Conservation (phyloP, 78 protist genomes). For the Fonticula alba region DNA sequence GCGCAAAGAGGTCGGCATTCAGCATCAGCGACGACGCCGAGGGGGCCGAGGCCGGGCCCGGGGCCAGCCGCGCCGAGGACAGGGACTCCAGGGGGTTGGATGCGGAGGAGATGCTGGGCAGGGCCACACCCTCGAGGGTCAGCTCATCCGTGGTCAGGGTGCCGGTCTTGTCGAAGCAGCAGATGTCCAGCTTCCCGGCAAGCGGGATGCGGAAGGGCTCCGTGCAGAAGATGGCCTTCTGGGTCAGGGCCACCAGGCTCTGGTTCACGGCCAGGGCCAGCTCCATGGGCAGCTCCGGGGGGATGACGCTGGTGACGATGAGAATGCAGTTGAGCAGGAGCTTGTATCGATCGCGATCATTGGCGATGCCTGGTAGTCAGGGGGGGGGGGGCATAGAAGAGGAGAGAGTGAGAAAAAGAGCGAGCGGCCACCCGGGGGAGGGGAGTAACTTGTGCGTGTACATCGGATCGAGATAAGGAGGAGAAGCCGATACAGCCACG, state of each 20-base stretch:
- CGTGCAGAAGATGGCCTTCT: conserved; percentile 85
- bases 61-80: too few species aligned
- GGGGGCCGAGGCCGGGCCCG: too few species aligned
- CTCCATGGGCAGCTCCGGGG: conserved; percentile 99
- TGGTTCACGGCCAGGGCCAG: conserved; percentile 77
- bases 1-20: not conserved
- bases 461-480: too few species aligned
- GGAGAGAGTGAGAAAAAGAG: too few species aligned
- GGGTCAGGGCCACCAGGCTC: conserved; percentile 35
- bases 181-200: conserved; percentile 80
- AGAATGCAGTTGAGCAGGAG: conserved; percentile 69
- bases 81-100: too few species aligned
- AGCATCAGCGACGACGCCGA: not conserved
- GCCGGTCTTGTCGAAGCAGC: conserved; percentile 99
- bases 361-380: conserved; percentile 6
- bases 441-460: too few species aligned
- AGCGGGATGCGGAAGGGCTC: conserved; percentile 98
- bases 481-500: too few species aligned
- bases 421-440: too few species aligned
- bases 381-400: not conserved
- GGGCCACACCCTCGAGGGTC: conserved; percentile 51
- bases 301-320: conserved; percentile 88
- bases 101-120: too few species aligned
- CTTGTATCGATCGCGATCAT: conserved; percentile 37
- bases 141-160: conserved; percentile 83